Evolutionary conservation across 768 basidiomycete species (phyloP).

Genomic region (Baorangia bicolor): DNA sequence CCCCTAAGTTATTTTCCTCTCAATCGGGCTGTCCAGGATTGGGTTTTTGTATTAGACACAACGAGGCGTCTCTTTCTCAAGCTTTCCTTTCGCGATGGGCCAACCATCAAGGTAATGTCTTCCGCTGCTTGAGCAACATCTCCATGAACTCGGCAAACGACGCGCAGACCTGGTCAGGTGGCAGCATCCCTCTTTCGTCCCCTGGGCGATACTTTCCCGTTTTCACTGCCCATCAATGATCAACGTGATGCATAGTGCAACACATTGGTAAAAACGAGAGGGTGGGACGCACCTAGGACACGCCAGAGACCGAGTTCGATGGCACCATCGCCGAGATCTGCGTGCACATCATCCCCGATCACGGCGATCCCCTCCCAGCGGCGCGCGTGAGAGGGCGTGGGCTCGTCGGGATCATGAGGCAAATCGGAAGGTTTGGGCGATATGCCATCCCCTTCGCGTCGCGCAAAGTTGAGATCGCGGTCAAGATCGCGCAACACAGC

Average conservation of each 20-base stretch:
- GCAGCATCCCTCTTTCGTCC: too few species aligned
- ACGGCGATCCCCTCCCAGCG: too few species aligned
- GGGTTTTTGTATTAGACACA: not conserved
- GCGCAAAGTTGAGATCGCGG: too few species aligned
- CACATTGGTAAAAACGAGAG: not conserved
- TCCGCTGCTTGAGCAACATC: slow-evolving; percentile 29
- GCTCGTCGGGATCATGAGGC: not conserved
- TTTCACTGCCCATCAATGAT: slow-evolving; percentile 39
- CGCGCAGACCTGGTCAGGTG: slow-evolving; percentile 54
- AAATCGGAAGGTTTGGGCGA: not conserved
- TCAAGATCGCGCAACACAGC: too few species aligned
- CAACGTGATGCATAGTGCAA: not conserved
- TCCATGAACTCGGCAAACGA: slow-evolving; percentile 57
- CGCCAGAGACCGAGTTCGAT: slow-evolving; percentile 62
- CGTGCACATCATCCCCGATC: slow-evolving; percentile 64
- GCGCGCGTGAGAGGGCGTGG: too few species aligned
- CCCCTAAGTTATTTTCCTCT: too few species aligned
- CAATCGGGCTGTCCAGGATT: too few species aligned
- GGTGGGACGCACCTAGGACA: slow-evolving; percentile 50
- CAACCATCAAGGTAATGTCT: not conserved
- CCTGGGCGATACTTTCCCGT: slow-evolving; percentile 74
- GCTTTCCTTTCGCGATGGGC: too few species aligned
- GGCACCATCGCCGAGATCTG: too few species aligned
- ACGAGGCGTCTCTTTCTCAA: not conserved
- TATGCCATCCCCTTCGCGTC: too few species aligned